Base-by-base conservation (phyloP, 805 yeast genomes). In the Saccharomycopsis selenospora region DNA sequence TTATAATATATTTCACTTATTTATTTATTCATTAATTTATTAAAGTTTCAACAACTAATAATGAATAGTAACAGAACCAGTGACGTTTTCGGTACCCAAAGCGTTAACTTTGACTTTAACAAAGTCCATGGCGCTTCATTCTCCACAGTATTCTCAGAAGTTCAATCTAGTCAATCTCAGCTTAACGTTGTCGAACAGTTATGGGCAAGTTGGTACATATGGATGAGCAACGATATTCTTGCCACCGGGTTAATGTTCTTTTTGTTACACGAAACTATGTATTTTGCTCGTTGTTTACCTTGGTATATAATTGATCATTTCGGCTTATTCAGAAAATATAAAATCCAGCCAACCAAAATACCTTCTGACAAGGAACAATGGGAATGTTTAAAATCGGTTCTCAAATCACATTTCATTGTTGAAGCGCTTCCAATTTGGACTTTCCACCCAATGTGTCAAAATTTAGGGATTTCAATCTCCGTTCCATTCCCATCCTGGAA, bases 391-490 rank as follows among this genome's bases (percentile, higher is more conserved):
- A 78, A 79, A 62, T 66, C 79, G 28, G 91, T 85, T 26, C 67
- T 85, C 50, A 72, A 74, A 42, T 78, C 85, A 5, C 93, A 85
- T 66, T 75, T 82, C 58, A 65, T 84, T 54, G 85, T 85, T 46
- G 93, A 85, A 69, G 88, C 86, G 3, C 69, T 85, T 51, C 93
- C 91, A 42, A 85, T 85, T 55, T 85, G 90, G 87, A 76, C 81
- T 42, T 85, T 85, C 74, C 91, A 85, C 63, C 86, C 89, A 33
- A 62, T 85, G 41, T 81, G 90, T 66, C 71, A 75, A 52, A 66
- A 68, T 54, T 73, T 84, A 56, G 85, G 85, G 47, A 78, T 85
- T 55, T 61, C 73, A 4, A 72, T 72, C 59, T 68, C 69, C 22
- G 85, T 84, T 20, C 90, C 91, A 5, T 83, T 85, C 70, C 91